Conservation (phyloP, 78 protist species). For the Dictyostelium intermedium region DNA sequence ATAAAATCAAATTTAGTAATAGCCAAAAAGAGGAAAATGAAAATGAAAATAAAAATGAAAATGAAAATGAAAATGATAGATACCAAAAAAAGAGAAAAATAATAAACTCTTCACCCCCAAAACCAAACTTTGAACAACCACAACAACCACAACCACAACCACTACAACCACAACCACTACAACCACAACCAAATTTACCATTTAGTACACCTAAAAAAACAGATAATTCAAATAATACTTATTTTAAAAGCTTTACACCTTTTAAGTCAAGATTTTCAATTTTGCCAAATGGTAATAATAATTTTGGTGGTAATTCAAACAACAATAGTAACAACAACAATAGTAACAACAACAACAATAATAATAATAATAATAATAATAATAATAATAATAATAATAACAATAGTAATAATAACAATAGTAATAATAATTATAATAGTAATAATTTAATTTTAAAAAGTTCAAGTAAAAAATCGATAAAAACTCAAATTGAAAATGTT, state of each 20-base stretch:
- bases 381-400: not conserved
- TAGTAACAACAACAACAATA: too few relatives aligned
- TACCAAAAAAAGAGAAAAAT: not conserved
- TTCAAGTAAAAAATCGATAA: not conserved
- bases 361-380: not conserved
- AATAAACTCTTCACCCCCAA: not conserved
- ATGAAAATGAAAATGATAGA: not conserved
- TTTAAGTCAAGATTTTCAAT: constrained; percentile 31
- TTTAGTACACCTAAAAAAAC: not conserved
- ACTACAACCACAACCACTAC: not conserved
- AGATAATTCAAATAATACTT: not conserved
- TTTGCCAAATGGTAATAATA: not conserved
- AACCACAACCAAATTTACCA: not conserved
- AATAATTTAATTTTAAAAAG: not conserved
- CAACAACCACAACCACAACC: not conserved
- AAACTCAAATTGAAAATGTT: constrained; percentile 19
- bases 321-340: too few relatives aligned
- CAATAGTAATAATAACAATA: not conserved
- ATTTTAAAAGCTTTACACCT: constrained; percentile 39
- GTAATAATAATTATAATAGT: not conserved
- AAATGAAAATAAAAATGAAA: not conserved
- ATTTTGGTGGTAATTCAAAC: not conserved
- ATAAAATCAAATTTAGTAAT: not conserved
- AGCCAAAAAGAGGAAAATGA: not conserved
- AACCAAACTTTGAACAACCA: not conserved